phyloP scores from a whole-genome alignment of 306 rosid genomes.

The Citrullus colocynthis region DNA sequence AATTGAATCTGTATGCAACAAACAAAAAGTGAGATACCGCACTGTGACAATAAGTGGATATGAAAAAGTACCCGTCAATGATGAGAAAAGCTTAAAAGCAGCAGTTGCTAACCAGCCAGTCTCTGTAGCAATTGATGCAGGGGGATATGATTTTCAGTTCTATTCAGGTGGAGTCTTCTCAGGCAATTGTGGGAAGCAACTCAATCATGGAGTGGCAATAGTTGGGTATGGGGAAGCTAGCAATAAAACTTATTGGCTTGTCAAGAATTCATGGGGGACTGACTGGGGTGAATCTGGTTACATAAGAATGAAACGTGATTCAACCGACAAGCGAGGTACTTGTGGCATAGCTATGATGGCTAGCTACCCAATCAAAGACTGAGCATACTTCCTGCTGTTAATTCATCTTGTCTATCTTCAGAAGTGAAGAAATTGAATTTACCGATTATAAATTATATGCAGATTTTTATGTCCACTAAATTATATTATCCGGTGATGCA shows the following conservation, averaged over 20 bases:
- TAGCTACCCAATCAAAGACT: conserved; percentile 47
- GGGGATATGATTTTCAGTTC: conserved; percentile 34
- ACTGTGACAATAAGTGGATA: conserved; percentile 32
- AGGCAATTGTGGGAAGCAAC: conserved; percentile 37
- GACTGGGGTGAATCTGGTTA: conserved; percentile 41
- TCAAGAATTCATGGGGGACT: conserved; percentile 37
- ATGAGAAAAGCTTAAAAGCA: conserved; percentile 36
- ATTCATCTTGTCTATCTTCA: conserved; percentile 9
- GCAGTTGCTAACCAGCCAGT: conserved; percentile 67
- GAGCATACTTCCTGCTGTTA: conserved; percentile 8
- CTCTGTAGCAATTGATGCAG: conserved; percentile 53
- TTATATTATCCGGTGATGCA: conserved; percentile 5
- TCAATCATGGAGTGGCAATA: conserved; percentile 54
- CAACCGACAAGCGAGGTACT: conserved; percentile 21
- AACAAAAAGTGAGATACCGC: conserved; percentile 6
- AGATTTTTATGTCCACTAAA: background rate
- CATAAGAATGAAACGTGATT: conserved; percentile 28
- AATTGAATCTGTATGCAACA: conserved; percentile 22
- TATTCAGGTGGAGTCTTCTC: conserved; percentile 46
- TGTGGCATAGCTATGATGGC: conserved; percentile 66
- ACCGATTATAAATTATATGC: background rate
- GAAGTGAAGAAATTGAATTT: conserved; percentile 7
- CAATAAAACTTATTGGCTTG: conserved; percentile 44
- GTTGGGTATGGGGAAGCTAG: conserved; percentile 54
- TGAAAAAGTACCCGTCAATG: conserved; percentile 34